Conservation (phyloP, 352 stramenopile species). For the Aphanomyces euteiches region DNA sequence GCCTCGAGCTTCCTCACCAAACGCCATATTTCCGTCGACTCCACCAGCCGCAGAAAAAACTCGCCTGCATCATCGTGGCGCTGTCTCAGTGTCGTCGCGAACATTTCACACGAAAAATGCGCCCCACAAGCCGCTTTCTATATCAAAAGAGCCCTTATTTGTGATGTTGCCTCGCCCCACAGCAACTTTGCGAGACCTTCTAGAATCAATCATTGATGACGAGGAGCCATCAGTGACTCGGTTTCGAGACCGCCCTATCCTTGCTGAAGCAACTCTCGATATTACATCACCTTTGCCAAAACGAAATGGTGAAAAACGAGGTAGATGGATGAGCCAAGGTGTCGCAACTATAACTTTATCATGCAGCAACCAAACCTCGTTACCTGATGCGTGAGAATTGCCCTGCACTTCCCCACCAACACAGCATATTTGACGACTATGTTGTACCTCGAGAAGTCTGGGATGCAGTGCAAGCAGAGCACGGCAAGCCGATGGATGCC, state of each 20-base stretch:
- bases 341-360: too few relatives aligned
- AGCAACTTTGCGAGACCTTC: conserved; percentile 8
- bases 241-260: conserved; percentile 54
- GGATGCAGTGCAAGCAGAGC: conserved; percentile 21
- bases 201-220: neutral
- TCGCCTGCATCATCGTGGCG: too few relatives aligned
- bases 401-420: conserved; percentile 20
- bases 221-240: conserved; percentile 32
- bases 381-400: conserved; percentile 68
- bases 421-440: conserved; percentile 31
- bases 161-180: conserved; percentile 5
- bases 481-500: neutral
- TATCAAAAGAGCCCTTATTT: neutral
- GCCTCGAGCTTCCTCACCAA: too few relatives aligned
- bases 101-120: neutral
- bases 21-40: too few relatives aligned
- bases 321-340: too few relatives aligned
- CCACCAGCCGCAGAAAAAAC: too few relatives aligned
- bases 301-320: conserved; percentile 33
- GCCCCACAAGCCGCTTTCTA: neutral
- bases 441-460: conserved; percentile 24
- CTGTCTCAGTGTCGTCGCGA: too few relatives aligned
- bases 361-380: conserved; percentile 43
- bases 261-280: conserved; percentile 40
- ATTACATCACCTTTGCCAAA: conserved; percentile 36